Evolutionary conservation across 2,329 filamentous ascomycete species (phyloP).

Genomic region (Setomelanomma holmii): DNA sequence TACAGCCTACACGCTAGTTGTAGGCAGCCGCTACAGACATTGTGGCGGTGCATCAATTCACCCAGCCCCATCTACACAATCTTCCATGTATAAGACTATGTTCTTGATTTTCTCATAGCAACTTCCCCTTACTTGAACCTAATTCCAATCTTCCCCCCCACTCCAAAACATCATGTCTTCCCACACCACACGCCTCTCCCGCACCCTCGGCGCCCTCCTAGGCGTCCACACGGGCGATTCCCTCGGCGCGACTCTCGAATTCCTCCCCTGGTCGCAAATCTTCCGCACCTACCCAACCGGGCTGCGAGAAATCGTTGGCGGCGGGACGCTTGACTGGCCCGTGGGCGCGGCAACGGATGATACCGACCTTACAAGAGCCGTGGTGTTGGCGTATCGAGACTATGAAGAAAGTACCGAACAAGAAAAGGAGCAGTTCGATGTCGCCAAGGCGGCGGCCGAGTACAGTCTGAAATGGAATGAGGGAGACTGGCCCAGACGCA

Average conservation of each 20-base stretch:
- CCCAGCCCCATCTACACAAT: neutral
- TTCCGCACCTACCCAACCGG: slow-evolving; percentile 46
- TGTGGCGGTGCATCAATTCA: neutral
- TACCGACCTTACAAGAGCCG: slow-evolving; percentile 57
- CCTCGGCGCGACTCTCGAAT: slow-evolving; percentile 57
- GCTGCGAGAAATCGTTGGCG: slow-evolving; percentile 54
- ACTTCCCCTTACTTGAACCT: neutral
- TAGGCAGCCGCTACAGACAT: neutral
- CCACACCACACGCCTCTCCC: slow-evolving; percentile 26
- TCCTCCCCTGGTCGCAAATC: slow-evolving; percentile 47
- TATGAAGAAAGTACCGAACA: slow-evolving; percentile 7
- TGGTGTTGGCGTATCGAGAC: slow-evolving; percentile 55
- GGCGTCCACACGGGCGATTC: slow-evolving; percentile 58
- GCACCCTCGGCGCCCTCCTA: slow-evolving; percentile 54
- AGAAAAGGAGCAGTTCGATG: slow-evolving; percentile 24
- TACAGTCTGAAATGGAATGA: slow-evolving; percentile 53
- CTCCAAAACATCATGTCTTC: neutral
- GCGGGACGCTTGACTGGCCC: slow-evolving; percentile 54
- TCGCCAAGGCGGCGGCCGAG: slow-evolving; percentile 47
- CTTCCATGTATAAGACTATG: neutral
- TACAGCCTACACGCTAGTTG: no score
- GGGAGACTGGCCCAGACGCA: slow-evolving; percentile 55
- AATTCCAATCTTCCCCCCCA: no score
- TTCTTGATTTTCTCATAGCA: neutral
- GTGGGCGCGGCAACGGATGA: slow-evolving; percentile 58